Evolutionary conservation across 371 early-diverging fungal species (phyloP), one percentile per base, ranked within the genome.

Genomic region (Haplosporangium sp.): DNA sequence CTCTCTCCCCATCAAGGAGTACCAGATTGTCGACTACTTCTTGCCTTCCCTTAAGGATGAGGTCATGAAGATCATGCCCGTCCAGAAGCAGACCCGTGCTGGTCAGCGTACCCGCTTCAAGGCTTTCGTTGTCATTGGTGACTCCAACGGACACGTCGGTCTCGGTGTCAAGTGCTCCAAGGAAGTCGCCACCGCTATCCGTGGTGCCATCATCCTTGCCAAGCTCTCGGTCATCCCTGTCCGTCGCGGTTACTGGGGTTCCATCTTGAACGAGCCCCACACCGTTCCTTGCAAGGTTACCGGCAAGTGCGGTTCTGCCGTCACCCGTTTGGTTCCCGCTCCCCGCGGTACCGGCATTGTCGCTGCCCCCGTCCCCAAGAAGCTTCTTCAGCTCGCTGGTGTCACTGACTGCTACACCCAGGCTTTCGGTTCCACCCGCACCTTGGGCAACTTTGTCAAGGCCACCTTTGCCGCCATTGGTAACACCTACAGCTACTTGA

Each of bases 91-190:
- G 89, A 99, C 99, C 81, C 95, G 96, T 85, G 99, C 99, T 74
- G 99, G 99, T 91, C 99, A 99, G 90, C 96, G 99, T 82, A 99
- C 99, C 80, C 95, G 98, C 80, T 99, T 99, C 93, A 99, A 99
- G 94, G 99, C 98, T 79, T 98, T 98, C 83, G 99, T 99, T 65
- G 95, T 96, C 89, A 95, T 99, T 83, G 99, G 99, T 87, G 99
- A 99, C 91, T 89, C 86, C 62, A 90, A 97, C 83, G 98, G 99
- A 70, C 98, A 99, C 90, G 96, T 99, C 83, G 99, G 99, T 87
- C 92, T 99, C 68, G 99, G 99, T 86, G 97, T 98, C 85, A 99
- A 99, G 92, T 97, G 99, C 90, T 94, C 99, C 83, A 99, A 98
- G 94, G 99, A 99, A 89, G 97, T 98, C 52, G 98, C 98, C 83